Conservation (phyloP, 148 eudicot genomes). For the Diospyros kaki region DNA sequence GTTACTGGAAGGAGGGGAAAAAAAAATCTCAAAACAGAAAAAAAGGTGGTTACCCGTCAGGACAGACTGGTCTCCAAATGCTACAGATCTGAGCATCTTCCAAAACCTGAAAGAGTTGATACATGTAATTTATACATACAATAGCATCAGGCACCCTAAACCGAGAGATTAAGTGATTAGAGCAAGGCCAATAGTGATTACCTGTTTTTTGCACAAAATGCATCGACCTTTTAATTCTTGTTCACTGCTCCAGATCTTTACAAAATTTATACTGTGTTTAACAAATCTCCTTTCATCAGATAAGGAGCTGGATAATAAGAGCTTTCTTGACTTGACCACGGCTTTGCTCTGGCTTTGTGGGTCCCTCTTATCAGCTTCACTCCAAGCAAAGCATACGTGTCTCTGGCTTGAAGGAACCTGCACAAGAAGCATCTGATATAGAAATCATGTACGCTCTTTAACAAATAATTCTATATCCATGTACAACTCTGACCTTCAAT, state of each 20-base stretch:
- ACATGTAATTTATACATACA: not conserved
- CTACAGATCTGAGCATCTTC: slow-evolving; percentile 58
- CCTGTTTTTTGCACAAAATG: slow-evolving; percentile 79
- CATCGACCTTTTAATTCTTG: slow-evolving; percentile 64
- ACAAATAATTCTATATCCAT: slow-evolving; percentile 6
- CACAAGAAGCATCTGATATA: slow-evolving; percentile 3
- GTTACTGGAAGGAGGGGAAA: not conserved
- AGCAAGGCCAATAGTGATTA: slow-evolving; percentile 17
- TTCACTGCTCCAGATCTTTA: slow-evolving; percentile 93
- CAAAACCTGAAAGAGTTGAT: slow-evolving; percentile 32
- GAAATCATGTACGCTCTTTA: not conserved
- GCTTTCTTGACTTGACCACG: slow-evolving; percentile 50
- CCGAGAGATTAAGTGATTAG: slow-evolving; percentile 4
- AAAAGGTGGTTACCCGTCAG: slow-evolving; percentile 61
- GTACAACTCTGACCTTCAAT: slow-evolving; percentile 51
- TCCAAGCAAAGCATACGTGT: slow-evolving; percentile 58
- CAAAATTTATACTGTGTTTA: slow-evolving; percentile 61
- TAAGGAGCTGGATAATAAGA: slow-evolving; percentile 53
- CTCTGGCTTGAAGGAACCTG: slow-evolving; percentile 97
- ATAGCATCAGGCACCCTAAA: slow-evolving; percentile 5
- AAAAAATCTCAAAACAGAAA: not conserved
- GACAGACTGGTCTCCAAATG: slow-evolving; percentile 95
- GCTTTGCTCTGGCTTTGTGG: slow-evolving; percentile 41
- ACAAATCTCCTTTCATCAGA: slow-evolving; percentile 59
- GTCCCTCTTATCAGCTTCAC: slow-evolving; percentile 50